phyloP scores from a whole-genome alignment of 2,329 filamentous ascomycete genomes.

The Talaromyces sp. region DNA sequence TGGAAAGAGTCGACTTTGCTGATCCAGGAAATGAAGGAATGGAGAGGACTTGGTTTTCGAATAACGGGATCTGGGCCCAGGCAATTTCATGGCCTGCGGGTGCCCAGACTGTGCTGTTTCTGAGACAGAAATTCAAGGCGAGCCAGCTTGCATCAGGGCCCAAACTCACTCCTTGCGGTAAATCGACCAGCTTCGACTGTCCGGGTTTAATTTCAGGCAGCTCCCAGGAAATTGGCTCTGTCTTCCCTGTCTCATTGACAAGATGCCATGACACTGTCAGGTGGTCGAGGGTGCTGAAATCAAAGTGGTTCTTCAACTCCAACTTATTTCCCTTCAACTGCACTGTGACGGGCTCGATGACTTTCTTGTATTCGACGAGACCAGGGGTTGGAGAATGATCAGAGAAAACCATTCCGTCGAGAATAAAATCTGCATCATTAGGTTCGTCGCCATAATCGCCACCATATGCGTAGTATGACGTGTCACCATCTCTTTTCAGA shows the following conservation, averaged over 20 bases:
- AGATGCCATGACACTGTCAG: slow-evolving; percentile 30
- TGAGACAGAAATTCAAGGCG: slow-evolving; percentile 46
- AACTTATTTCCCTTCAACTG: not conserved
- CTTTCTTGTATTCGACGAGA: slow-evolving; percentile 56
- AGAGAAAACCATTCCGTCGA: slow-evolving; percentile 54
- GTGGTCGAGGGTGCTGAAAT: slow-evolving; percentile 47
- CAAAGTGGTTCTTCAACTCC: slow-evolving; percentile 45
- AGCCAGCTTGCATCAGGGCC: slow-evolving; percentile 46
- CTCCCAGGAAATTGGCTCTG: slow-evolving; percentile 33
- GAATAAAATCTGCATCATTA: slow-evolving; percentile 60
- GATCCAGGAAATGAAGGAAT: not conserved
- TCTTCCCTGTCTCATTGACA: slow-evolving; percentile 26
- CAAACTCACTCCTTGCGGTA: not conserved
- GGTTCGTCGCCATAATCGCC: slow-evolving; percentile 60
- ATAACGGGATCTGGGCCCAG: slow-evolving; percentile 46
- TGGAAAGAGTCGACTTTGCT: not conserved
- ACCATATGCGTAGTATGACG: slow-evolving; percentile 56
- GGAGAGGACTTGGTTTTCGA: not conserved
- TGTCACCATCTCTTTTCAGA: slow-evolving; percentile 18
- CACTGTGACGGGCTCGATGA: slow-evolving; percentile 51
- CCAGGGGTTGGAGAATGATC: slow-evolving; percentile 56
- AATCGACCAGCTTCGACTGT: not conserved
- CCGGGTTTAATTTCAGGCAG: slow-evolving; percentile 18
- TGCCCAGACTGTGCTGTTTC: slow-evolving; percentile 50
- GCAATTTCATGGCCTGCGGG: slow-evolving; percentile 54